Conservation (phyloP, 106 monocot species). For the Gastrodia elata region DNA sequence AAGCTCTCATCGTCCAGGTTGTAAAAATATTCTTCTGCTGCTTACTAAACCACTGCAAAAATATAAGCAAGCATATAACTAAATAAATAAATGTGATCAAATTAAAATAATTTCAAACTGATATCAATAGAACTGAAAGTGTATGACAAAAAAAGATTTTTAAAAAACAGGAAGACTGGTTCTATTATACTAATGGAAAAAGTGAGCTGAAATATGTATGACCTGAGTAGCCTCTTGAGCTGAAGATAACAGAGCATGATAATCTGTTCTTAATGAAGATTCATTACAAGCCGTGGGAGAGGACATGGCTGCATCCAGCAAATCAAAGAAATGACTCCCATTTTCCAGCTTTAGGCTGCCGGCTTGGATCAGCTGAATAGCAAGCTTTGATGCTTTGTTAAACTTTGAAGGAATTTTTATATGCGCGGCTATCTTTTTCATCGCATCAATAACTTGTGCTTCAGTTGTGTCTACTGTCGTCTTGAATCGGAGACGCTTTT, state of each 20-base stretch:
- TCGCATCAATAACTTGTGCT: constrained; percentile 73
- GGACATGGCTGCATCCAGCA: constrained; percentile 74
- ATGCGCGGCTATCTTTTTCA: constrained; percentile 88
- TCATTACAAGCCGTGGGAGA: constrained; percentile 52
- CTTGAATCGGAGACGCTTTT: constrained; percentile 74
- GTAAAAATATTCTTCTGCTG: constrained; percentile 66
- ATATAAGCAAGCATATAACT: background rate
- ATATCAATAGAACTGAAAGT: background rate
- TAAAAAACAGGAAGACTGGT: background rate
- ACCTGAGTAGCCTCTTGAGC: constrained; percentile 72
- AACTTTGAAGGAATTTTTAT: constrained; percentile 92
- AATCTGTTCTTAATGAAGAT: constrained; percentile 58
- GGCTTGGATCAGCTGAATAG: constrained; percentile 72
- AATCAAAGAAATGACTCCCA: constrained; percentile 59
- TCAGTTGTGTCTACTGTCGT: constrained; percentile 67
- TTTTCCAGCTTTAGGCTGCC: constrained; percentile 81
- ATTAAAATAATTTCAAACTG: background rate
- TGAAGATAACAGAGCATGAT: constrained; percentile 63
- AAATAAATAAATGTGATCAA: background rate
- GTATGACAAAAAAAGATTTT: background rate
- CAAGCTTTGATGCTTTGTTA: constrained; percentile 91
- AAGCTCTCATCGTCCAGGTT: constrained; percentile 71
- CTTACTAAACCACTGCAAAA: constrained; percentile 51
- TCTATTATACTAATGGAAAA: background rate
- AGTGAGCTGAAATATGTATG: constrained; percentile 3